Evolutionary conservation across 2,329 filamentous ascomycete genomes (phyloP).

Genomic region (Calonectria fujianensis): DNA sequence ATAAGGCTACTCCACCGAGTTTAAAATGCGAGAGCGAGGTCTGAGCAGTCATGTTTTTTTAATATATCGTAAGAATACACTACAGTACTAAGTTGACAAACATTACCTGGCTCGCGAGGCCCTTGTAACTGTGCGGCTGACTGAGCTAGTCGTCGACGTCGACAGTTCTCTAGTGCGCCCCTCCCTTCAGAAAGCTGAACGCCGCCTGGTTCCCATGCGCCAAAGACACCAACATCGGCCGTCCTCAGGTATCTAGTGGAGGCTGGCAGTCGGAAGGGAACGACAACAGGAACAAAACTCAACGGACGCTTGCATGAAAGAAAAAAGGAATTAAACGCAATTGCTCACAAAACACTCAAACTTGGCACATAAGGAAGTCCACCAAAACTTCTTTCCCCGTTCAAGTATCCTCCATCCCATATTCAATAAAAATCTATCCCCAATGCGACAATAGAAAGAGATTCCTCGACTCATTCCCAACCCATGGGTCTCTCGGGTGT

Average conservation of each 20-base stretch:
- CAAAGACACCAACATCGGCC: constrained; percentile 14
- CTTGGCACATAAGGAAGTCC: constrained; percentile 44
- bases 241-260: neutral
- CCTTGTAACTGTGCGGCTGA: constrained; percentile 37
- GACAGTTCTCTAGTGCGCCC: constrained; percentile 44
- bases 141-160: constrained; percentile 42
- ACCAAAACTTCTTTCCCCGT: constrained; percentile 45
- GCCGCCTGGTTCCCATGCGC: constrained; percentile 11
- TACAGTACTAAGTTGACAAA: constrained; percentile 53
- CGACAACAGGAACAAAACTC: constrained; percentile 17
- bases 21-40: neutral
- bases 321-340: constrained; percentile 5
- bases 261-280: neutral
- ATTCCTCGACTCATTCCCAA: constrained; percentile 39
- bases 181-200: constrained; percentile 40
- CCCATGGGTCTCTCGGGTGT: constrained; percentile 18
- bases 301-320: constrained; percentile 13
- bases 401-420: constrained; percentile 43
- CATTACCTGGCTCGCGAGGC: constrained; percentile 51
- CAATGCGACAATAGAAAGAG: constrained; percentile 50
- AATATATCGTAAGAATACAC: constrained; percentile 43
- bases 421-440: constrained; percentile 48
- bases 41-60: neutral
- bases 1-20: neutral
- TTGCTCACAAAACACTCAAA: constrained; percentile 44